These are phyloP conservation scores for Syncephalastrum monosporum DNA, from an alignment of 371 early-diverging fungal species.

Conservation along the genomic window DNA sequence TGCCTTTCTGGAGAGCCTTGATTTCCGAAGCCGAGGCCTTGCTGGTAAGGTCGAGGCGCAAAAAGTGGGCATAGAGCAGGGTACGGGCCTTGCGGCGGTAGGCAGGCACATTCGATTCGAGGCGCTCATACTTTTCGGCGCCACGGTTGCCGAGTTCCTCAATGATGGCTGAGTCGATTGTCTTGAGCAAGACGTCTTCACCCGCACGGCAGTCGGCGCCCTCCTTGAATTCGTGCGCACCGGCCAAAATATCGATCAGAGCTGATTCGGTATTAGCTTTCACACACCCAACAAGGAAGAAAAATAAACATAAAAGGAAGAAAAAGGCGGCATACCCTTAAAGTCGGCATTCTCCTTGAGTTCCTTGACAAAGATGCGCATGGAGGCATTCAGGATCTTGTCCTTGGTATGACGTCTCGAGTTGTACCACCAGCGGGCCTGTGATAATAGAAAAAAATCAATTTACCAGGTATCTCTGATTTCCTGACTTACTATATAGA, in stretches of 20 bases:
- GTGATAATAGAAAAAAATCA: background rate
- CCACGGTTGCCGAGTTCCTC: slow-evolving; percentile 59
- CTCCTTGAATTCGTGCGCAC: slow-evolving; percentile 72
- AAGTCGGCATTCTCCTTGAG: slow-evolving; percentile 72
- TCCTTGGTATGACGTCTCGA: slow-evolving; percentile 88
- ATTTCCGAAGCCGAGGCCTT: slow-evolving; percentile 15
- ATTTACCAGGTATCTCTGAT: background rate
- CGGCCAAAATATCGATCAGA: slow-evolving; percentile 65
- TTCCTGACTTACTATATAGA: slow-evolving; percentile 61
- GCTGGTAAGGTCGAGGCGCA: slow-evolving; percentile 60
- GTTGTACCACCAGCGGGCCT: slow-evolving; percentile 93
- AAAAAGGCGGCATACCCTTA: slow-evolving; percentile 21
- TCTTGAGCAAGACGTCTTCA: slow-evolving; percentile 54
- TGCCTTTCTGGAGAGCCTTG: slow-evolving; percentile 14
- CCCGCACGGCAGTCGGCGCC: slow-evolving; percentile 45
- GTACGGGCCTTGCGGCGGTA: slow-evolving; percentile 74
- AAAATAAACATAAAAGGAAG: background rate
- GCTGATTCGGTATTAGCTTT: slow-evolving; percentile 17
- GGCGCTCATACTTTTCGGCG: slow-evolving; percentile 56
- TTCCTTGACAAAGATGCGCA: slow-evolving; percentile 89
- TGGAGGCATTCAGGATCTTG: slow-evolving; percentile 82
- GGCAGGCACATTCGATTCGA: slow-evolving; percentile 28
- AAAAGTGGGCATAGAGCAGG: slow-evolving; percentile 83
- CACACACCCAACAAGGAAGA: background rate
- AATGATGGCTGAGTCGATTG: slow-evolving; percentile 53